These are phyloP conservation scores for Posidonia australis DNA, from an alignment of 106 monocot species.

Conservation along the genomic window DNA sequence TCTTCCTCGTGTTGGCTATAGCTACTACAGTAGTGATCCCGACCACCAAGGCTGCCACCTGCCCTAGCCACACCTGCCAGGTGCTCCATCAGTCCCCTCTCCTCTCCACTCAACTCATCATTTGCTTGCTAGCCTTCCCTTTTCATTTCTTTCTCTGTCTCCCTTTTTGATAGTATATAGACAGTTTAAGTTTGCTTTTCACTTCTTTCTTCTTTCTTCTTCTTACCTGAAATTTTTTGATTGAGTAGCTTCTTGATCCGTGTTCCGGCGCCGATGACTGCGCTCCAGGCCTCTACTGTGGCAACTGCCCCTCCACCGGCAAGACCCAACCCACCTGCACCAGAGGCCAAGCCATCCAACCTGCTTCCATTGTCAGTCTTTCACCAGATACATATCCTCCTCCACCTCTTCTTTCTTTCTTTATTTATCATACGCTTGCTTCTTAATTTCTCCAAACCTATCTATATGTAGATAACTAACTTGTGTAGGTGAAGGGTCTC, in stretches of 20 bases:
- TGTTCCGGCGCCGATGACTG: conserved; percentile 63
- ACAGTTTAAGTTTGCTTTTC: too few species aligned
- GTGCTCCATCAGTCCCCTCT: neutral
- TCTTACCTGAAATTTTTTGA: neutral
- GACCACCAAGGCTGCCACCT: neutral
- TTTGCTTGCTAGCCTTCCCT: too few species aligned
- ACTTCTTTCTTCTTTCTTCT: neutral
- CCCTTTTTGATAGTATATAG: too few species aligned
- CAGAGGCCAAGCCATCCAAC: conserved; percentile 46
- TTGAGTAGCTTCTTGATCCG: conserved; percentile 47
- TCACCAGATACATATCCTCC: neutral
- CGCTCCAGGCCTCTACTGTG: conserved; percentile 64
- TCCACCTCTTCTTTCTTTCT: too few species aligned
- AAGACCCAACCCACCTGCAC: conserved; percentile 46
- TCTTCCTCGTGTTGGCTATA: too few species aligned
- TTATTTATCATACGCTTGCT: too few species aligned
- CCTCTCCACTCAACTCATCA: neutral
- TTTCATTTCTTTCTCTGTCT: too few species aligned
- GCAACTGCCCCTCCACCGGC: conserved; percentile 60
- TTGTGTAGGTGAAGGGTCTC: conserved; percentile 55
- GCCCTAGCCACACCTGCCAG: neutral
- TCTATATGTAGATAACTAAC: neutral
- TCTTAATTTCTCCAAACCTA: too few species aligned
- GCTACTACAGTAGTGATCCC: too few species aligned
- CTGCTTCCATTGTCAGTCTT: conserved; percentile 41